A percentile compares a stretch with the other conserved stretches of the same genome.
Conservation (phyloP, 2,329 filamentous ascomycete genomes). For the Conoideocrella luteorostrata region DNA sequence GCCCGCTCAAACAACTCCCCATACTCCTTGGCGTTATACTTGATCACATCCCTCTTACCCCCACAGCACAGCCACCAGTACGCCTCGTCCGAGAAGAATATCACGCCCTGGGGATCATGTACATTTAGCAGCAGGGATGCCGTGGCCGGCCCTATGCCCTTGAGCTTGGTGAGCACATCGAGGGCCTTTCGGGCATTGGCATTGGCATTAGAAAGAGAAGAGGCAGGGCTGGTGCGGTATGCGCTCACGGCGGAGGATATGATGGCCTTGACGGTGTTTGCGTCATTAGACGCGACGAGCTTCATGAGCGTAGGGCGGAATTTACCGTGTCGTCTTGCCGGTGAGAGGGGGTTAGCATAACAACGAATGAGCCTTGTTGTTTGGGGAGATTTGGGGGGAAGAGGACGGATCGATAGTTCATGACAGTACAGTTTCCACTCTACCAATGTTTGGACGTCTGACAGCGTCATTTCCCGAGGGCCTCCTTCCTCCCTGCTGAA, state of each 20-base stretch:
- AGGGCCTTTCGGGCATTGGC: constrained; percentile 40
- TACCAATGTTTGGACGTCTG: constrained; percentile 54
- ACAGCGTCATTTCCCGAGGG: constrained; percentile 42
- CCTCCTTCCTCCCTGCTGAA: constrained; percentile 35
- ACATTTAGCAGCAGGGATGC: constrained; percentile 67
- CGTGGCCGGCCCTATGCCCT: constrained; percentile 72
- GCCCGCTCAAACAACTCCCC: constrained; percentile 41
- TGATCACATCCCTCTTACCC: constrained; percentile 48
- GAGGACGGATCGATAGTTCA: no score
- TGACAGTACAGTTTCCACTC: constrained; percentile 71
- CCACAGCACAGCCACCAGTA: constrained; percentile 62
- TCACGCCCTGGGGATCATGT: constrained; percentile 49
- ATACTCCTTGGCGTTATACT: constrained; percentile 68
- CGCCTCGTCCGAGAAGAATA: constrained; percentile 78
- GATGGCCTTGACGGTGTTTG: constrained; percentile 35
- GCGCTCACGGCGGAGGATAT: constrained; percentile 45
- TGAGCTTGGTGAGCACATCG: constrained; percentile 51
- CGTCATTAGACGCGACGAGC: constrained; percentile 55
- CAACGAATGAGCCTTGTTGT: neutral
- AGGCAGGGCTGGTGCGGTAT: constrained; percentile 34
- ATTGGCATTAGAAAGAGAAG: constrained; percentile 20
- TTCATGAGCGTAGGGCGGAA: constrained; percentile 57
- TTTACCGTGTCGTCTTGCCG: constrained; percentile 49
- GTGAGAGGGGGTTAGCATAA: neutral
- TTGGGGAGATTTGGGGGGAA: constrained; percentile 4